Base-by-base conservation (phyloP, 2,329 filamentous ascomycete genomes). In the Hyphodiscus sp. region DNA sequence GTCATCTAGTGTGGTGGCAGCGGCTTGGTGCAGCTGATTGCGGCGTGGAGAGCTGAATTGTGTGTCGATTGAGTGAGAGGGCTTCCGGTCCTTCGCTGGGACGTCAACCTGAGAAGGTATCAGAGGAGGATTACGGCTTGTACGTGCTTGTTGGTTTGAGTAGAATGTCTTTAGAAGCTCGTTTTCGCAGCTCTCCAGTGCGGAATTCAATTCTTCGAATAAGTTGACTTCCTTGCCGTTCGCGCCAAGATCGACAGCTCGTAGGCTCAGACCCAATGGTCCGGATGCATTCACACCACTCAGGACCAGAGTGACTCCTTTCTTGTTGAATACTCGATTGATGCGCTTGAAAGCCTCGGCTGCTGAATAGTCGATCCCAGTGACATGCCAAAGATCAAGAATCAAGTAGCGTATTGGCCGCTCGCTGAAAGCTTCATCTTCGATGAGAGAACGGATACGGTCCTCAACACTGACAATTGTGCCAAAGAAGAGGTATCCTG, bases 401-500 rank as follows among this genome's bases (percentile, higher is more conserved):
- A 99, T 82, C 43, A 99, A 76, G 68, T 91, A 99, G 60, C 89
- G 86, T 67, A 97, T 94, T 0, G 92, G 91, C 50, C 85, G 80
- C 59, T 82, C 75, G 23, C 76, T 75, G 67, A 96, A 97, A 2
- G 84, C 80, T 57, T 92, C 85, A 29, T 95, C 90, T 26, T 91
- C 85, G 46, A 97, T 85, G 30, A 97, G 74, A 3, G 78, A 82
- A 20, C 91, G 82, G 57, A 97, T 91, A 59, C 87, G 87, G 58
- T 89, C 87, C 69, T 99, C 94, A 0, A 99, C 92, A 47, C 89
- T 90, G 50, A 96, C 92, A 60, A 99, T 96, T 2, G 91, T 97
- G 16, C 94, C 94, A 62, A 99, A 99, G 76, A 99, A 99, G n/a
- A 99, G 80, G 66, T 92, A 97, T 0, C 94, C 92, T 0, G 88